Evolutionary conservation across 768 basidiomycete species (phyloP), one percentile per base, ranked within the genome.

Genomic region (Boletellus emodensis): DNA sequence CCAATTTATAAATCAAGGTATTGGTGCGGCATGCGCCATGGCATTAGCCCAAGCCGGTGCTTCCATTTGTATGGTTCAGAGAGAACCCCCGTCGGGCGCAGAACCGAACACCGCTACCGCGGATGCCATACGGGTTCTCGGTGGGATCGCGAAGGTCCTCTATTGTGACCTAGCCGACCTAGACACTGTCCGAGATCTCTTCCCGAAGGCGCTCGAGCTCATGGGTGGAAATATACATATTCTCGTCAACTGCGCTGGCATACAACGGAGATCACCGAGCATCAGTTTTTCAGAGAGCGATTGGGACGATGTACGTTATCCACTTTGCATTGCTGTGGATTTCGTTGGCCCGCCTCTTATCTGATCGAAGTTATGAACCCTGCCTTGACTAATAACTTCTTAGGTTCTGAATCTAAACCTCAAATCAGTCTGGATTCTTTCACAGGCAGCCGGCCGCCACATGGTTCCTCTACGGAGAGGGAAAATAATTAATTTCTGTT

Each of bases 361-460:
- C 39, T 40, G 13, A 53, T 59, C 46, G 44, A 41, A 40, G 44
- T 49, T 37, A 38, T 43, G 41, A 49, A 44, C 40, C 50, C 35
- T 51, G 36, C 52, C 51, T 51, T 54, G 15, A 49, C 49, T 46
- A 30, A 42, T 42, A 44, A 50, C 39, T 46, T 58, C 40, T 37
- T 59, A 90, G 89, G 90, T 92, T 49, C 74, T 94, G 51, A 79
- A 87, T 59, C 81, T 90, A 58, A 96, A 96, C 74, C 81, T 96
- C 64, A 92, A 90, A 68, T 82, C 90, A 8, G 82, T 80, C 51
- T 96, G 87, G 80, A 77, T 91, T 26, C 84, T 94, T 54, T 84
- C 82, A 14, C 87, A 88, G 69, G 87, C 90, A 44, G 87, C 87
- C n/a, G 93, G 90, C 12, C 74, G 78, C 54, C 94, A 96, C 72